Evolutionary conservation across 208 protist genomes (phyloP), one percentile per base, ranked within the genome.

Genomic region (Naegleria fowleri): DNA sequence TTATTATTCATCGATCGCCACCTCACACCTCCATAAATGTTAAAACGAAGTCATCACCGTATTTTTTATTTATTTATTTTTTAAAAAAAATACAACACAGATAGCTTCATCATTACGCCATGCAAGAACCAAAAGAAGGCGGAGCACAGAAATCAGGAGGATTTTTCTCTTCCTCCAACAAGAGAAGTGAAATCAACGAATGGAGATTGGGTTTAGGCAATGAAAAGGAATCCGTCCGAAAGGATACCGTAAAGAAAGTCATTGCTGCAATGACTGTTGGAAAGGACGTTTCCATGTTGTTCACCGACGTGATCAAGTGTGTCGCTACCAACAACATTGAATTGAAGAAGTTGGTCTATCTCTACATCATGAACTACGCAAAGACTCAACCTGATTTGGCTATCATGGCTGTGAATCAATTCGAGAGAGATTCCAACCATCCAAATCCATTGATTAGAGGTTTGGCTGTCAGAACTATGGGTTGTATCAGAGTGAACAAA

Each of bases 321-420:
- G 98, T 99, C 75, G 96, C 97, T 76, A 98, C 98, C 6, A 94
- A 93, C 15, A 97, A 99, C 93, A 92, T 99, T 13, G 97, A 98
- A 76, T 93, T 99, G 15, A 99, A 99, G 94, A 99, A 99, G 85
- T 95, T 99, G 5, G 97, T 99, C 0, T 99, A 99, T 93, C 93
- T 99, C 39, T 99, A 99, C 91, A 92, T 99, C 16, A 98, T 99
- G 91, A 98, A 99, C 91, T 99, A 99, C 93, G 98, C 98, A 86
- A 97, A 97, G 86, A 94, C 94, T 39, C 96, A 99, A 92, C 98
- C 98, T 59, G 98, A 99, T 91, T 94, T 98, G 75, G 97, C 98
- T 83, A 98, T 99, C 83, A 92, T 99, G 39, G 98, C 98, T 91
- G 98, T 99, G 25, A 99, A 98, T 90, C 98, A 96, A 0, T 99